phyloP scores from a whole-genome alignment of 1,284 basidiomycete species.

The Veloboletus limbatus region DNA sequence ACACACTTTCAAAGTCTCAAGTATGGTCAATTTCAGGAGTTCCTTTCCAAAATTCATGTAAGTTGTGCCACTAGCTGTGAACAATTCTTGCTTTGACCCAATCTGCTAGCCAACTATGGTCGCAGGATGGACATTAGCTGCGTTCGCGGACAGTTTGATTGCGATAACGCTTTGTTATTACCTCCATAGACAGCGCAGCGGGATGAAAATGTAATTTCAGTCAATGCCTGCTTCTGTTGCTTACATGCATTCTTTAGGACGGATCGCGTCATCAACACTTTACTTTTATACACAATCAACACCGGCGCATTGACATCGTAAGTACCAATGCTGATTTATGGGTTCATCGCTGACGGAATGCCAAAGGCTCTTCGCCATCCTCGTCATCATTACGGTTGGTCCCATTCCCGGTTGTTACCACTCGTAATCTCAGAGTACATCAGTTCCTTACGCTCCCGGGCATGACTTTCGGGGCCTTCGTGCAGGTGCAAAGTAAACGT shows the following conservation, averaged over 20 bases:
- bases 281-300: slow-evolving; percentile 15
- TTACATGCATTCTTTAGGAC: slow-evolving; percentile 1
- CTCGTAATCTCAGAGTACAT: background rate
- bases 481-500: slow-evolving; percentile 7
- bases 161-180: slow-evolving; percentile 11
- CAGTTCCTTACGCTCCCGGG: background rate
- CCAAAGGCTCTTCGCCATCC: background rate
- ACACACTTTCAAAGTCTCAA: background rate
- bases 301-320: slow-evolving; percentile 13
- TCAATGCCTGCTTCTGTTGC: too few species aligned
- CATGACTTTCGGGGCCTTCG: slow-evolving; percentile 4
- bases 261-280: slow-evolving; percentile 10
- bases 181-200: slow-evolving; percentile 7
- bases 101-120: slow-evolving; percentile 9
- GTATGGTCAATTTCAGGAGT: background rate
- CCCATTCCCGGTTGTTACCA: background rate
- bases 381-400: slow-evolving; percentile 1
- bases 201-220: slow-evolving; percentile 7
- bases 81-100: background rate
- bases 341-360: background rate
- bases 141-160: background rate
- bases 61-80: background rate
- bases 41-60: slow-evolving; percentile 6
- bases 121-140: slow-evolving; percentile 8
- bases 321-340: background rate